Percentiles rank a stretch among this genome's conserved stretches.
Evolutionary conservation across 768 basidiomycete species (phyloP).

Genomic region (Postia placenta): DNA sequence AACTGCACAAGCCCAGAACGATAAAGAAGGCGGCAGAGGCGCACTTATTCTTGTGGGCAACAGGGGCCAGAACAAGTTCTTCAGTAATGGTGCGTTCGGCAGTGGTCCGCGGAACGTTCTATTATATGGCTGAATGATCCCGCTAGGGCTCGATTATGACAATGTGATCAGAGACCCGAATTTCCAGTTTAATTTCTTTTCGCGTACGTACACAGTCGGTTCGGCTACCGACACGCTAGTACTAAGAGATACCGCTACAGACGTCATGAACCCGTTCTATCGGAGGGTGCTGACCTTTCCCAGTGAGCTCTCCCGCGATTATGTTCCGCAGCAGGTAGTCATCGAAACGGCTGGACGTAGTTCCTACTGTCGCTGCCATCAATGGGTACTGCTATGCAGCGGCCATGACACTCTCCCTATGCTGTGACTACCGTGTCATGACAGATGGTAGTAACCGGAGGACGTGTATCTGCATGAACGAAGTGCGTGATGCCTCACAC

Average conservation of each 20-base stretch:
- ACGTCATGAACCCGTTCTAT: slow-evolving; percentile 69
- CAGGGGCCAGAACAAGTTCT: slow-evolving; percentile 78
- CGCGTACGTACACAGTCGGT: slow-evolving; percentile 36
- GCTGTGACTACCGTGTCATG: slow-evolving; percentile 88
- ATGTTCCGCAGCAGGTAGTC: neutral
- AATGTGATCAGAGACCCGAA: slow-evolving; percentile 44
- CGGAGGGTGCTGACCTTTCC: slow-evolving; percentile 69
- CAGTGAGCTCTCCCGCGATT: slow-evolving; percentile 36
- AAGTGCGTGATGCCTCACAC: slow-evolving; percentile 36
- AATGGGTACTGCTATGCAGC: slow-evolving; percentile 47
- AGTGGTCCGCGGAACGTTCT: no score
- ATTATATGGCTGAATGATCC: no score
- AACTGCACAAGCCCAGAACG: slow-evolving; percentile 33
- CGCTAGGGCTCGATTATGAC: slow-evolving; percentile 59
- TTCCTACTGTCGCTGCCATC: slow-evolving; percentile 7
- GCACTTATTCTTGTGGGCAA: slow-evolving; percentile 75
- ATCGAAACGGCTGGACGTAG: neutral
- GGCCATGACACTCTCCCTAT: slow-evolving; percentile 71
- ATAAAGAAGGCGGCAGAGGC: slow-evolving; percentile 52
- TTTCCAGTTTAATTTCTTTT: slow-evolving; percentile 63
- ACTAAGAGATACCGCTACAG: no score
- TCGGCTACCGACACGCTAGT: no score
- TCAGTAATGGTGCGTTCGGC: slow-evolving; percentile 75
- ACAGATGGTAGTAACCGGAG: slow-evolving; percentile 71
- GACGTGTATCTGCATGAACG: slow-evolving; percentile 92